Evolutionary conservation across 2,329 filamentous ascomycete species (phyloP).

Genomic region (Thyridium curvatum): DNA sequence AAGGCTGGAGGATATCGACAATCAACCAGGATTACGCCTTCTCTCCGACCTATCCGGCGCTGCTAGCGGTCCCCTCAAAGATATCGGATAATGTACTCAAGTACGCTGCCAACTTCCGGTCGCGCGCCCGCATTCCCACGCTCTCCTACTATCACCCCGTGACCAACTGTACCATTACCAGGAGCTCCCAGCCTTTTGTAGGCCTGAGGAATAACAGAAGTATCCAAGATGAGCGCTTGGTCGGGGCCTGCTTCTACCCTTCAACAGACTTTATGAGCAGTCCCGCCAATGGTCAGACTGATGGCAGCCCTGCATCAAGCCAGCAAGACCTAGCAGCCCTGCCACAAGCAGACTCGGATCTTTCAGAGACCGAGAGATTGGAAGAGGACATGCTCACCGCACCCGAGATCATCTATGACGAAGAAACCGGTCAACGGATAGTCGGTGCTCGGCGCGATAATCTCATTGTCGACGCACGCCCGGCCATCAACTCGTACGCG

Average conservation of each 20-base stretch:
- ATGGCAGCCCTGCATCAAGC: constrained; percentile 39
- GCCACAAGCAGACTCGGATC: constrained; percentile 36
- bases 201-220: constrained; percentile 84
- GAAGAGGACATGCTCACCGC: constrained; percentile 62
- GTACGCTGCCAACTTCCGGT: constrained; percentile 85
- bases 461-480: constrained; percentile 90
- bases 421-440: constrained; percentile 54
- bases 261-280: constrained; percentile 38
- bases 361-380: constrained; percentile 55
- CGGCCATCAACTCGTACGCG: constrained; percentile 87
- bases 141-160: constrained; percentile 92
- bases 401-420: constrained; percentile 44
- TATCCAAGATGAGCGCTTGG: constrained; percentile 90
- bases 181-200: constrained; percentile 86
- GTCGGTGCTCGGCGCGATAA: constrained; percentile 90
- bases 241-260: constrained; percentile 86
- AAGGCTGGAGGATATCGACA: constrained; percentile 81
- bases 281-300: constrained; percentile 20
- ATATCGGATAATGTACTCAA: constrained; percentile 98
- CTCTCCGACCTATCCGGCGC: constrained; percentile 83
- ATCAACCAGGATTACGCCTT: constrained; percentile 90
- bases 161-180: constrained; percentile 94
- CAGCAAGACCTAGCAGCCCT: constrained; percentile 39
- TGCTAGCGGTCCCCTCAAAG: constrained; percentile 76
- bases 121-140: constrained; percentile 79